These are phyloP conservation scores for Quercus robur DNA, from an alignment of 306 rosid species.

Conservation along the genomic window DNA sequence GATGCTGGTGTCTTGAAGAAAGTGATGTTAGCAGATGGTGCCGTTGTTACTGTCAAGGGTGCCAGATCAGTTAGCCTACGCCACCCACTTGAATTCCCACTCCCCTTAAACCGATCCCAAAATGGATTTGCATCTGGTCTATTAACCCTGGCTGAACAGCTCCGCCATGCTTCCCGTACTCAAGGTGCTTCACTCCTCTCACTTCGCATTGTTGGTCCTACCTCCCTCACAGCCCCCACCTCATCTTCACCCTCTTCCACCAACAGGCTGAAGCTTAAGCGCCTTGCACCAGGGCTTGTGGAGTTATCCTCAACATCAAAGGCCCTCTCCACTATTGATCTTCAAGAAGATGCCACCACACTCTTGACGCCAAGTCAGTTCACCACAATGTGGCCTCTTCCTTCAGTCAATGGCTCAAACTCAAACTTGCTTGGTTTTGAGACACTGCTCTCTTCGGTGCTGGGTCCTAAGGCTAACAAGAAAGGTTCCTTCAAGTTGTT, in stretches of 20 bases:
- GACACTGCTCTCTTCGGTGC: conserved; percentile 58
- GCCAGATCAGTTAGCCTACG: conserved; percentile 91
- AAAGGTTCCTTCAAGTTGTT: conserved; percentile 83
- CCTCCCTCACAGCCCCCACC: conserved; percentile 66
- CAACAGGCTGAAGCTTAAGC: conserved; percentile 80
- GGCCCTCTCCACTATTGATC: conserved; percentile 34
- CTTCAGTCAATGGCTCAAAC: conserved; percentile 80
- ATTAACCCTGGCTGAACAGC: conserved; percentile 68
- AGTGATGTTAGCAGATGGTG: conserved; percentile 92
- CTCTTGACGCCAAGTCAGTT: conserved; percentile 63
- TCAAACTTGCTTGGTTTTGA: conserved; percentile 76
- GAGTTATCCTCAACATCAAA: conserved; percentile 68
- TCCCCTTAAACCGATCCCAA: conserved; percentile 59
- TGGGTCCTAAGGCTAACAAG: conserved; percentile 62
- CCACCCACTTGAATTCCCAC: conserved; percentile 77
- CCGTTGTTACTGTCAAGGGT: conserved; percentile 90
- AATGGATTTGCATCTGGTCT: conserved; percentile 79
- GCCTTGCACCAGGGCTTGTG: conserved; percentile 94
- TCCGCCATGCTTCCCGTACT: conserved; percentile 56
- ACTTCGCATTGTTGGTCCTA: conserved; percentile 81
- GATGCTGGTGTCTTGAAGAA: conserved; percentile 97
- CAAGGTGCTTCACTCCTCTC: conserved; percentile 59
- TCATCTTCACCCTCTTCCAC: conserved; percentile 52
- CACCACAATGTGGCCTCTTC: conserved; percentile 73
- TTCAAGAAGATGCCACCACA: conserved; percentile 49